Evolutionary conservation across 2,329 filamentous ascomycete species (phyloP).

Genomic region (Arachnopeziza araneosa): DNA sequence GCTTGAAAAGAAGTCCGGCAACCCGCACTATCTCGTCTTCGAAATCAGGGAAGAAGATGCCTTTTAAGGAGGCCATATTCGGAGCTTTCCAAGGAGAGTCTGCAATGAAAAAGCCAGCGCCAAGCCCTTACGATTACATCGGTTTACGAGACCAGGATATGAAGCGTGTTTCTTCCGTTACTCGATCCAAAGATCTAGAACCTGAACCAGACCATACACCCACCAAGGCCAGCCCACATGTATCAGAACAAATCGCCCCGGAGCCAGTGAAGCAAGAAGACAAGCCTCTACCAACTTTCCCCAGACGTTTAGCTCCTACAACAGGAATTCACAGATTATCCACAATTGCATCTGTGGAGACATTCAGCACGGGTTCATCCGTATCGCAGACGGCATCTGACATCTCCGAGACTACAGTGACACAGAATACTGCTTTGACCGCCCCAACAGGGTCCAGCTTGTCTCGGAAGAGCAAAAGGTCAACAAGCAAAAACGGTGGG

Average conservation of each 20-base stretch:
- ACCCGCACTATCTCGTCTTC: conserved; percentile 46
- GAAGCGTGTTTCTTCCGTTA: conserved; percentile 2
- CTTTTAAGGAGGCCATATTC: conserved; percentile 52
- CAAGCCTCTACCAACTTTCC: conserved; percentile 13
- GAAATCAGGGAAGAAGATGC: conserved; percentile 43
- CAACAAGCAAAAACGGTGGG: conserved; percentile 29
- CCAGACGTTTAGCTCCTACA: conserved; percentile 17
- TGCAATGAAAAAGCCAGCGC: conserved; percentile 20
- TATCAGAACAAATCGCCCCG: conserved; percentile 3
- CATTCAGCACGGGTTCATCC: conserved; percentile 11
- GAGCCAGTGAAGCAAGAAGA: background rate
- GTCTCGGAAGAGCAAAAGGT: conserved; percentile 21
- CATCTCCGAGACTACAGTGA: conserved; percentile 36
- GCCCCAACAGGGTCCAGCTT: conserved; percentile 19
- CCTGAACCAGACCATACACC: conserved; percentile 6
- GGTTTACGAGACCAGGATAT: conserved; percentile 19
- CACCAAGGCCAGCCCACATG: conserved; percentile 6
- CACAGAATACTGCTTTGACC: conserved; percentile 30
- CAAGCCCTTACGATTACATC: conserved; percentile 22
- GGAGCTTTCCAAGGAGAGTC: conserved; percentile 61
- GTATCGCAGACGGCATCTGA: conserved; percentile 19
- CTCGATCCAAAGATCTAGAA: background rate
- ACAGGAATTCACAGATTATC: conserved; percentile 26
- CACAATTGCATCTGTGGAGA: conserved; percentile 28
- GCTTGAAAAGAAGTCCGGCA: conserved; percentile 51